Percentiles rank a stretch among this genome's conserved stretches.
phyloP scores from a whole-genome alignment of 2,329 filamentous ascomycete species.

The Colletotrichum sp. region DNA sequence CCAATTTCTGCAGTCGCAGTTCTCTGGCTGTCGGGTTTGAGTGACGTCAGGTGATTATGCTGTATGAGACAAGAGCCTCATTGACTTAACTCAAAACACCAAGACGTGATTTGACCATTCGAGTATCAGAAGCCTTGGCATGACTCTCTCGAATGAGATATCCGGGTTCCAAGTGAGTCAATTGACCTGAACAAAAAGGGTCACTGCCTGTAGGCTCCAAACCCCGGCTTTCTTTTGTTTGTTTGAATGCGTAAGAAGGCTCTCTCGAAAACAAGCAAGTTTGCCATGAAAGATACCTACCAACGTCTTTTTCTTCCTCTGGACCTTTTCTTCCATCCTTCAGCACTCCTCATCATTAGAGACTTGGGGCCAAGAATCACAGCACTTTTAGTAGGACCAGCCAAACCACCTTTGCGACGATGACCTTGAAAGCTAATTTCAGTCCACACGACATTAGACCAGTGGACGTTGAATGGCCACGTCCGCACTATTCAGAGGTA shows the following conservation, averaged over 20 bases:
- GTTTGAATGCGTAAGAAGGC: background rate
- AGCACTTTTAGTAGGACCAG: background rate
- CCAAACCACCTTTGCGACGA: background rate
- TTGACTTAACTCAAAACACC: background rate
- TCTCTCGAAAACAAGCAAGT: background rate
- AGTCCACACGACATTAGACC: background rate
- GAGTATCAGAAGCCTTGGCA: background rate
- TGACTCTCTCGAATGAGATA: background rate
- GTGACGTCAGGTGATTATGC: background rate
- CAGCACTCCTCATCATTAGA: background rate
- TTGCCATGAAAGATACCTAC: background rate
- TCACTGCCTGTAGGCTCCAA: background rate
- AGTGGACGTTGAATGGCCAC: background rate
- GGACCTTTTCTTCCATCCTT: background rate
- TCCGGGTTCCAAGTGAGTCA: background rate
- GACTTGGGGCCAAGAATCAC: background rate
- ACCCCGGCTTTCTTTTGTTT: background rate
- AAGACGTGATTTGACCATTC: background rate
- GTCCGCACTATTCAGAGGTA: background rate
- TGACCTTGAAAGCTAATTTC: background rate
- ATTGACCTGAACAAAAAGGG: background rate
- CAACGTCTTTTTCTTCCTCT: background rate
- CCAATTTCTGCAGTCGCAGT: background rate
- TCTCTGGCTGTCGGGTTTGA: background rate
- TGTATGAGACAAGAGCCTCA: background rate